phyloP scores from a whole-genome alignment of 1,284 basidiomycete species.

The Meripilus lineatus region DNA sequence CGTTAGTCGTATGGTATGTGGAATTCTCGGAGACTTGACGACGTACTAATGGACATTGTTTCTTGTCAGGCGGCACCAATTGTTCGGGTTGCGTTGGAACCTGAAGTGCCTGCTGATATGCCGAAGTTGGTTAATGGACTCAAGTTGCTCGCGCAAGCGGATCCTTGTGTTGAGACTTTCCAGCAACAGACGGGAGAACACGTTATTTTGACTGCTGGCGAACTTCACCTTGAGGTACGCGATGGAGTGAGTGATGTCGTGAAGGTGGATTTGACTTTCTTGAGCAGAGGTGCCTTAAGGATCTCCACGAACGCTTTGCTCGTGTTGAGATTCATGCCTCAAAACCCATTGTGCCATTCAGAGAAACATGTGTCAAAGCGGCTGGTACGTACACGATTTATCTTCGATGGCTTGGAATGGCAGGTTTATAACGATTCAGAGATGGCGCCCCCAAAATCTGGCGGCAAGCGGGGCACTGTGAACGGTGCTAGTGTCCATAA shows the following conservation, averaged over 20 bases:
- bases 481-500: conserved; percentile 65
- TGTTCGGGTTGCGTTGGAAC: conserved; percentile 93
- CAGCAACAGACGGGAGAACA: conserved; percentile 98
- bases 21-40: too few relatives aligned
- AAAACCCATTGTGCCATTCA: conserved; percentile 95
- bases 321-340: conserved; percentile 91
- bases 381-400: conserved; percentile 49
- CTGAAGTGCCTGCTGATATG: conserved; percentile 87
- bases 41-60: too few relatives aligned
- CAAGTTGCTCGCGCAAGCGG: conserved; percentile 89
- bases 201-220: conserved; percentile 95
- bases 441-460: conserved; percentile 83
- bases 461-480: conserved; percentile 75
- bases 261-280: not conserved
- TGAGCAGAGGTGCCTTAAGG: conserved; percentile 87
- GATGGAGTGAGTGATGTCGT: not conserved
- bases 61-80: conserved; percentile 86
- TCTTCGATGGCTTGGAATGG: not conserved
- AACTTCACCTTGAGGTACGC: conserved; percentile 88
- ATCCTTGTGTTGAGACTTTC: conserved; percentile 96
- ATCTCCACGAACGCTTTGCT: conserved; percentile 93
- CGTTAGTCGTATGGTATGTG: conserved; percentile 63
- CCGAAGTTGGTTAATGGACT: conserved; percentile 87
- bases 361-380: conserved; percentile 88
- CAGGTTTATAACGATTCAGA: conserved; percentile 44